phyloP scores from a whole-genome alignment of 495 filamentous ascomycete species.

The Chaetomium fimeti region DNA sequence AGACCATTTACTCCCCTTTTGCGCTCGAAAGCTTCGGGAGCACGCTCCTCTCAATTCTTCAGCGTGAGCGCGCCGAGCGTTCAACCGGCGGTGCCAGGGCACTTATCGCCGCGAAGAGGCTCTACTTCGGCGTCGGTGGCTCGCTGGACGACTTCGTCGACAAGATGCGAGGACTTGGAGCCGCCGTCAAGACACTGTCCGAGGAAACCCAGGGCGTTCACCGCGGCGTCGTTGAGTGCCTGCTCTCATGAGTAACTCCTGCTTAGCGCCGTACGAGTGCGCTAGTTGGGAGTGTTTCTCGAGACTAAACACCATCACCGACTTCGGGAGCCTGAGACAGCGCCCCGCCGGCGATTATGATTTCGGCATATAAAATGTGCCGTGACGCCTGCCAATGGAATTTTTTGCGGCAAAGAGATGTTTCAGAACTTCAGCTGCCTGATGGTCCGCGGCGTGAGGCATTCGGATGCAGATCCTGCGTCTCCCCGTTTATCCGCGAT shows the following conservation, averaged over 20 bases:
- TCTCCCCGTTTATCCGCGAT: constrained; percentile 13
- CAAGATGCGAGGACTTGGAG: constrained; percentile 56
- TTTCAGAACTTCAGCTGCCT: constrained; percentile 17
- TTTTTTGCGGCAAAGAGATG: constrained; percentile 2
- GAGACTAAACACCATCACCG: background rate
- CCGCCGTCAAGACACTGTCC: constrained; percentile 57
- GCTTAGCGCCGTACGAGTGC: background rate
- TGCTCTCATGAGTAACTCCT: constrained; percentile 32
- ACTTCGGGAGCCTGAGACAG: background rate
- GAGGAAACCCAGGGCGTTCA: constrained; percentile 62
- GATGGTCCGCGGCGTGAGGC: constrained; percentile 17
- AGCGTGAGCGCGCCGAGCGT: constrained; percentile 48
- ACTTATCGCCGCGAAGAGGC: constrained; percentile 84
- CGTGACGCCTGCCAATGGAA: background rate
- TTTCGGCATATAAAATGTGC: background rate
- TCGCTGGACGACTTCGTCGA: constrained; percentile 84
- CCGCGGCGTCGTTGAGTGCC: constrained; percentile 51
- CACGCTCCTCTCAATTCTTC: constrained; percentile 64
- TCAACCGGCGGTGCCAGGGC: constrained; percentile 53
- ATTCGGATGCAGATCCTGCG: constrained; percentile 5
- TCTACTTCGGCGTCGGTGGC: constrained; percentile 96
- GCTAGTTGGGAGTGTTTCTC: background rate
- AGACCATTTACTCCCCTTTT: constrained; percentile 90
- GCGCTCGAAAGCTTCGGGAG: constrained; percentile 71
- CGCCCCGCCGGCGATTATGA: background rate